Conservation (phyloP, 257 asterid genomes). For the Orobanche coerulescens region DNA sequence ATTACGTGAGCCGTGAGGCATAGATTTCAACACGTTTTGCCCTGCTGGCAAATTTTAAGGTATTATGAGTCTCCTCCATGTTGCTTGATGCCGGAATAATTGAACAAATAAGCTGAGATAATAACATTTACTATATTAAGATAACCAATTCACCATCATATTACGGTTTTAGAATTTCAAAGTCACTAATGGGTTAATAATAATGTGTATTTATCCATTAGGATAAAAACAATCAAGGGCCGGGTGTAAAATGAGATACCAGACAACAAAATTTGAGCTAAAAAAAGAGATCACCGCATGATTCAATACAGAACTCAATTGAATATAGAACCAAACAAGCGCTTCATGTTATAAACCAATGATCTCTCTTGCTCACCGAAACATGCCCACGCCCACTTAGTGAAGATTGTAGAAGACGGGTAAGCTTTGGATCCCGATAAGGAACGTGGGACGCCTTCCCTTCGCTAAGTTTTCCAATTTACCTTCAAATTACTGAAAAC, state of each 20-base stretch:
- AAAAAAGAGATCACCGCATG: slow-evolving; percentile 7
- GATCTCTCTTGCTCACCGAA: slow-evolving; percentile 60
- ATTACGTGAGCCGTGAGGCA: slow-evolving; percentile 90
- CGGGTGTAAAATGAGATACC: not conserved
- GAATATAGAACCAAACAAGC: slow-evolving; percentile 2
- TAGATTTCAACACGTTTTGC: slow-evolving; percentile 92
- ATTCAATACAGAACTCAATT: not conserved
- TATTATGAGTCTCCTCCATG: slow-evolving; percentile 92
- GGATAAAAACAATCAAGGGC: slow-evolving; percentile 21
- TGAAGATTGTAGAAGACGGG: slow-evolving; percentile 92
- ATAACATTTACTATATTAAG: slow-evolving; percentile 5
- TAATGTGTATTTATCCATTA: no score
- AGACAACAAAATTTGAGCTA: not conserved
- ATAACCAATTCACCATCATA: slow-evolving; percentile 11
- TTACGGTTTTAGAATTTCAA: slow-evolving; percentile 7
- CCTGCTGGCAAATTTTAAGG: slow-evolving; percentile 96
- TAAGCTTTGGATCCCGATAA: slow-evolving; percentile 92
- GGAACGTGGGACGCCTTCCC: slow-evolving; percentile 96
- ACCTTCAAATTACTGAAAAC: slow-evolving; percentile 43
- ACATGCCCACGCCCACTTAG: slow-evolving; percentile 97
- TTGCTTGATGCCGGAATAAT: slow-evolving; percentile 97
- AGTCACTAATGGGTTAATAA: slow-evolving; percentile 2
- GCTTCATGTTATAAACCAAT: not conserved
- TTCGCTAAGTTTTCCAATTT: slow-evolving; percentile 94
- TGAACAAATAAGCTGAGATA: slow-evolving; percentile 80